These are phyloP conservation scores for Magnusiomyces suaveolens DNA, from an alignment of 1,139 yeast species.

Conservation along the genomic window DNA sequence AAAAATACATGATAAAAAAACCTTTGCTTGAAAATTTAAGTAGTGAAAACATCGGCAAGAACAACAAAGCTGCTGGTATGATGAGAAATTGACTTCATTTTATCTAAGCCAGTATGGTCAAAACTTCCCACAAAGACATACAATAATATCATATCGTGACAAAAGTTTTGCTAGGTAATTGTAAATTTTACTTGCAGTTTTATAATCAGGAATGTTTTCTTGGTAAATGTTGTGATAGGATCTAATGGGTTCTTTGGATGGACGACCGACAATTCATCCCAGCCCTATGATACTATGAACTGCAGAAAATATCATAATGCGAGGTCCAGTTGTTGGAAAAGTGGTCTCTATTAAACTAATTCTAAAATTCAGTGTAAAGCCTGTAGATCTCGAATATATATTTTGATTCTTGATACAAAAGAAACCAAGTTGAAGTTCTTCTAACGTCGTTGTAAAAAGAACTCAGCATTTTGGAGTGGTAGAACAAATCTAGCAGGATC, in stretches of 20 bases:
- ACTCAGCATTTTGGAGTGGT: conserved; percentile 42
- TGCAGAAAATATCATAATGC: conserved; percentile 53
- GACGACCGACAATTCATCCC: conserved; percentile 77
- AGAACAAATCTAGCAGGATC: conserved; percentile 27
- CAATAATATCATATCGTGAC: conserved; percentile 70
- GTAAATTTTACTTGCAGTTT: conserved; percentile 81
- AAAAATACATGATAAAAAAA: conserved; percentile 79
- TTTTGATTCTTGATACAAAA: conserved; percentile 41
- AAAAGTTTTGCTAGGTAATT: conserved; percentile 68
- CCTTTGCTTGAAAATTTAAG: conserved; percentile 92
- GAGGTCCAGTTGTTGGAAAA: conserved; percentile 46
- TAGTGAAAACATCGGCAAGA: conserved; percentile 89
- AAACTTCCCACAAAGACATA: conserved; percentile 95
- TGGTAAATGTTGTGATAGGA: conserved; percentile 88
- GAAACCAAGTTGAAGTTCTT: conserved; percentile 43
- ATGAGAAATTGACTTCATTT: conserved; percentile 84
- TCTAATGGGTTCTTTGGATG: conserved; percentile 83
- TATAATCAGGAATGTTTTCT: conserved; percentile 52
- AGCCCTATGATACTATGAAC: conserved; percentile 90
- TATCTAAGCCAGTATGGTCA: conserved; percentile 95
- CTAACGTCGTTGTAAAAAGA: conserved; percentile 46
- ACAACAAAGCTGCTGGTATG: conserved; percentile 89
- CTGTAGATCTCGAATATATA: conserved; percentile 53
- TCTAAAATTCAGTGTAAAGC: conserved; percentile 58
- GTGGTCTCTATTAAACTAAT: conserved; percentile 42